Evolutionary conservation across 2,329 filamentous ascomycete genomes (phyloP).

Genomic region (Aspergillus glaucus): DNA sequence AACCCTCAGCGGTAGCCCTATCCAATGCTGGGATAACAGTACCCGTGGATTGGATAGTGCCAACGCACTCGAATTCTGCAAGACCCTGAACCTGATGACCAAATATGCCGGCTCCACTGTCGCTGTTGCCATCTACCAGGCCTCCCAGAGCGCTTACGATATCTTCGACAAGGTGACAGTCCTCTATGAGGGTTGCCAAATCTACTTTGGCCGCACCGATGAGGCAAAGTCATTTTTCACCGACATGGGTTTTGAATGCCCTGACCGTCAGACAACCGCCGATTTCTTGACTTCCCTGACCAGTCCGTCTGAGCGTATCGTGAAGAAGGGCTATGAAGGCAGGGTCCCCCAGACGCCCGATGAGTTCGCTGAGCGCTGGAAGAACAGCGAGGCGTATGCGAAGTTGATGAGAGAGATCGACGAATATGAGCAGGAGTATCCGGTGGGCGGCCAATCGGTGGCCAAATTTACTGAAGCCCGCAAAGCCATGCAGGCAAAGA

Average conservation of each 20-base stretch:
- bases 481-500: constrained; percentile 38
- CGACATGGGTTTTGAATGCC: constrained; percentile 63
- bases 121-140: constrained; percentile 53
- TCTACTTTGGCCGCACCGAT: constrained; percentile 63
- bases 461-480: constrained; percentile 37
- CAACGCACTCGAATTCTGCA: constrained; percentile 53
- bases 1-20: constrained; percentile 41
- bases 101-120: constrained; percentile 46
- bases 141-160: constrained; percentile 45
- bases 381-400: constrained; percentile 45
- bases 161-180: constrained; percentile 68
- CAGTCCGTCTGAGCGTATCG: constrained; percentile 55
- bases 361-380: constrained; percentile 58
- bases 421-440: constrained; percentile 37
- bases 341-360: constrained; percentile 62
- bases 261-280: constrained; percentile 61
- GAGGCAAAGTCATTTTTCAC: constrained; percentile 62
- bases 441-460: constrained; percentile 38
- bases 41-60: constrained; percentile 49
- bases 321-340: constrained; percentile 55
- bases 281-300: constrained; percentile 69
- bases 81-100: constrained; percentile 45
- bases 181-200: constrained; percentile 69
- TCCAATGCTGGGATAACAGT: constrained; percentile 46
- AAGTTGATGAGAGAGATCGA: constrained; percentile 39